These are phyloP conservation scores for Triticum urartu DNA, from an alignment of 176 grass and related monocot species.

Conservation along the genomic window DNA sequence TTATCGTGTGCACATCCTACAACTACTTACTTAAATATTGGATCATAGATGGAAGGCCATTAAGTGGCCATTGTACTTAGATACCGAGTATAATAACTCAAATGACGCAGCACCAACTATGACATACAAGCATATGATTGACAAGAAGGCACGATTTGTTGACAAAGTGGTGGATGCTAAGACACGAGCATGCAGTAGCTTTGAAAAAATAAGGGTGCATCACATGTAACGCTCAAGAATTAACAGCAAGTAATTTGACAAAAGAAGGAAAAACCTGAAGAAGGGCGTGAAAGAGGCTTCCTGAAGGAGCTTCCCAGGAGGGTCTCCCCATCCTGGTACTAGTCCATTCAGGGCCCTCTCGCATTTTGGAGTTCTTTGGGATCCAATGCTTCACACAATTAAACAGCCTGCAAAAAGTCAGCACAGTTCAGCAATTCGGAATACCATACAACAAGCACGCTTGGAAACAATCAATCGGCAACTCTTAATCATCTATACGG, in stretches of 20 bases:
- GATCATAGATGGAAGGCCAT: background rate
- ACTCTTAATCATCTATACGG: background rate
- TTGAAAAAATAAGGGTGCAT: background rate
- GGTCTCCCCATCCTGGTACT: constrained; percentile 97
- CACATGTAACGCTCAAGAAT: background rate
- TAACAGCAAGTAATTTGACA: background rate
- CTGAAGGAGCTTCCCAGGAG: constrained; percentile 99
- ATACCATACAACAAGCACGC: background rate
- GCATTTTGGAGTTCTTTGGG: constrained; percentile 98
- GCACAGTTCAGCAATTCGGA: background rate
- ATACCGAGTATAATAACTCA: background rate
- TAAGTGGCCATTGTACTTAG: background rate
- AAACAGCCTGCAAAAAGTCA: constrained; percentile 45
- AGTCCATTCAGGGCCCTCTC: constrained; percentile 79
- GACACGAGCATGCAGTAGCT: background rate
- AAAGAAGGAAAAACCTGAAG: constrained; percentile 49
- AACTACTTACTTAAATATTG: background rate
- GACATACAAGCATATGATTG: background rate
- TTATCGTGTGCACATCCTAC: background rate
- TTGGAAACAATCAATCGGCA: background rate
- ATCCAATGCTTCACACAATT: constrained; percentile 97
- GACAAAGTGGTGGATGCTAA: background rate
- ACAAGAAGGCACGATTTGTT: background rate
- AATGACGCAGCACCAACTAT: background rate
- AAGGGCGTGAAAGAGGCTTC: constrained; percentile 55